Evolutionary conservation across 345 rosid species (phyloP).

Genomic region (Eucalyptus leucophloia): DNA sequence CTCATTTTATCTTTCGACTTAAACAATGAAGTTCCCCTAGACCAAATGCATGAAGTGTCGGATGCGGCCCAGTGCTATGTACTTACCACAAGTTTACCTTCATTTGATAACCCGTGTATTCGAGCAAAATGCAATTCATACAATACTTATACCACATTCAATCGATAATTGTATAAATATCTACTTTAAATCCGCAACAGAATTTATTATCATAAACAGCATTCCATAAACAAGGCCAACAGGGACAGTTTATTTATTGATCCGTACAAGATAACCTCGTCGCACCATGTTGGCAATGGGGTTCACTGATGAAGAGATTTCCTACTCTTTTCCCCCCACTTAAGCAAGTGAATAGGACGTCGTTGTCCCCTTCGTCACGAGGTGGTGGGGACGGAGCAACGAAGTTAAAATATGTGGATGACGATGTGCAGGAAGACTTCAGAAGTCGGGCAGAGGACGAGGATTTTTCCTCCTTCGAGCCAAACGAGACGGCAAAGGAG

Average conservation of each 20-base stretch:
- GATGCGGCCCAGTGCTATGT: neutral
- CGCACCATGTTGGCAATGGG: neutral
- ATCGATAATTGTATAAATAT: neutral
- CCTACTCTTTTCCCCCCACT: neutral
- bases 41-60: neutral
- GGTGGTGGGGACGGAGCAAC: neutral
- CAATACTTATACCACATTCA: neutral
- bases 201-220: neutral
- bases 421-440: neutral
- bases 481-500: neutral
- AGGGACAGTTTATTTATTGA: neutral
- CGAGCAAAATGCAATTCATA: neutral
- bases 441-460: neutral
- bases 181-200: neutral
- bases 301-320: neutral
- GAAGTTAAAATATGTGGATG: neutral
- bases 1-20: neutral
- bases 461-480: neutral
- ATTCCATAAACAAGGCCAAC: neutral
- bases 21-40: neutral
- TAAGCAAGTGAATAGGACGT: neutral
- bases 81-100: neutral
- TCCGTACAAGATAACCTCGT: neutral
- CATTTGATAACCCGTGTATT: neutral
- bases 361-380: neutral